A percentile compares a stretch with the other conserved stretches of the same genome.
Conservation (phyloP, 768 basidiomycete species). For the Exidia glandulosa region DNA sequence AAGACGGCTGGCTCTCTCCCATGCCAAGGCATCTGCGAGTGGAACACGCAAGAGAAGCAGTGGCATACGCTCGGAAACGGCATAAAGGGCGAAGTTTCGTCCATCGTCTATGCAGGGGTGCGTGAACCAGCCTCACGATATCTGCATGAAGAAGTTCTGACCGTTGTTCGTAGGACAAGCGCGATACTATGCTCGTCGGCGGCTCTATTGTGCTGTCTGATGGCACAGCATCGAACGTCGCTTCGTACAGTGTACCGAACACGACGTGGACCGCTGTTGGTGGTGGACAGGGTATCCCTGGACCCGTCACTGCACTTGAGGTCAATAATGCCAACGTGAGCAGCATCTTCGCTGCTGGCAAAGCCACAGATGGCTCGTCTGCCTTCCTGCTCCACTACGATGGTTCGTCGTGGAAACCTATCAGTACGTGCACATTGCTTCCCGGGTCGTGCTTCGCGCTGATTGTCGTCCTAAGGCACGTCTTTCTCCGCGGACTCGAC, state of each 20-base stretch:
- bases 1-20: constrained; percentile 58
- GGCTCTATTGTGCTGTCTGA: constrained; percentile 66
- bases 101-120: constrained; percentile 75
- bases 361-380: constrained; percentile 44
- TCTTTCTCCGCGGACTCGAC: constrained; percentile 44
- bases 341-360: constrained; percentile 86
- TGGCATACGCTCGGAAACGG: constrained; percentile 78
- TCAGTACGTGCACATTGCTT: too few species aligned
- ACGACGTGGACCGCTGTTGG: constrained; percentile 66
- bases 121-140: constrained; percentile 19
- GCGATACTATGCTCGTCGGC: constrained; percentile 63
- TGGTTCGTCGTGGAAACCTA: constrained; percentile 59
- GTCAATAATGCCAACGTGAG: constrained; percentile 70
- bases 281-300: constrained; percentile 51
- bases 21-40: constrained; percentile 72
- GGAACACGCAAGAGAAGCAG: constrained; percentile 53
- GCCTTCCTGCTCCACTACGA: constrained; percentile 82
- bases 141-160: constrained; percentile 5
- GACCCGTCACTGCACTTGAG: constrained; percentile 81
- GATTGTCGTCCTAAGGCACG: constrained; percentile 20
- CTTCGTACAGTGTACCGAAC: constrained; percentile 60
- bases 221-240: constrained; percentile 59
- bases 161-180: constrained; percentile 35
- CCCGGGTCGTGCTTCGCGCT: constrained; percentile 7
- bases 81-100: constrained; percentile 67